Evolutionary conservation across 192 early-diverging fungal species (phyloP).

Genomic region (Rhizophagus sp.): DNA sequence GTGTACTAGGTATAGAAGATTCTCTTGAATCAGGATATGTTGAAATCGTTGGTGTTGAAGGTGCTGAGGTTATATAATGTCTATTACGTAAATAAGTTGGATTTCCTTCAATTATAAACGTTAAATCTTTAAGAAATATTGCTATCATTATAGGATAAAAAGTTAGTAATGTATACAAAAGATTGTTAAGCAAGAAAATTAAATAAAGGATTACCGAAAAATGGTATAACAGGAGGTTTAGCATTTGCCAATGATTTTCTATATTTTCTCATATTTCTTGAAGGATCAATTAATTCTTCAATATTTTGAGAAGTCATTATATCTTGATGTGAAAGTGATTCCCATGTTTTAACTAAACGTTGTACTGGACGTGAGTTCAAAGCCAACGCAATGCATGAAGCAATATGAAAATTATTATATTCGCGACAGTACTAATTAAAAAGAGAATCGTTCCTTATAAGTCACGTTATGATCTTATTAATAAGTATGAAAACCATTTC

Average conservation of each 20-base stretch:
- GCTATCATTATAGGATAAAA: constrained; percentile 31
- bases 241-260: constrained; percentile 53
- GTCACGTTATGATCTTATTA: no score
- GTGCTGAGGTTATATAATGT: not conserved
- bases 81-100: constrained; percentile 34
- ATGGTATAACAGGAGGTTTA: constrained; percentile 54
- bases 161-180: no score
- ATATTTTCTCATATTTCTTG: constrained; percentile 67
- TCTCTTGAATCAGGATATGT: not conserved
- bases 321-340: constrained; percentile 48
- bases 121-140: constrained; percentile 71
- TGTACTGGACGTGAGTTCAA: constrained; percentile 58
- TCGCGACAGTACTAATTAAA: constrained; percentile 45
- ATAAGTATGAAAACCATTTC: no score
- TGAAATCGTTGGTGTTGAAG: not conserved
- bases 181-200: not conserved
- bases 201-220: constrained; percentile 47
- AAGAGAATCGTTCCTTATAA: no score
- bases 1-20: no score
- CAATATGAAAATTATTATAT: constrained; percentile 68
- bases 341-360: constrained; percentile 60
- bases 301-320: constrained; percentile 46
- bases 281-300: constrained; percentile 61
- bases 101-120: constrained; percentile 75
- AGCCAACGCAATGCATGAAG: constrained; percentile 63